phyloP scores from a whole-genome alignment of 176 grass and related monocot genomes.

The Oryza glaberrima region DNA sequence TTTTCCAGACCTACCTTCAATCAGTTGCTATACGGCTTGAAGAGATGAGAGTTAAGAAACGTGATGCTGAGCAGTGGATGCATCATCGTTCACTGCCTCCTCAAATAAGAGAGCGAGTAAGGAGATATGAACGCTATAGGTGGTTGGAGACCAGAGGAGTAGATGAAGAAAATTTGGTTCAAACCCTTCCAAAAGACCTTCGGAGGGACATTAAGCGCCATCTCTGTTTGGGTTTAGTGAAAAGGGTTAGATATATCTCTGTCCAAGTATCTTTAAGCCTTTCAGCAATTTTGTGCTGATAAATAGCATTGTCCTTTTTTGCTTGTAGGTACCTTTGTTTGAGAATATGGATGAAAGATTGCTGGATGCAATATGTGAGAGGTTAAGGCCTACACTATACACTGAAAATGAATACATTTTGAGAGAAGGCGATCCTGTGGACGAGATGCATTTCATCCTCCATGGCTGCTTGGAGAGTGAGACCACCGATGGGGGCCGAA shows the following conservation, averaged over 20 bases:
- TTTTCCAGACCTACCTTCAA: conserved; percentile 84
- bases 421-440: conserved; percentile 95
- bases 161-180: conserved; percentile 95
- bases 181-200: conserved; percentile 93
- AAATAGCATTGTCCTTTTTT: neutral
- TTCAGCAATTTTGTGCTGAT: conserved; percentile 1
- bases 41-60: conserved; percentile 97
- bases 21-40: conserved; percentile 84
- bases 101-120: conserved; percentile 77
- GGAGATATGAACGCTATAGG: conserved; percentile 83
- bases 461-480: conserved; percentile 83
- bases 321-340: conserved; percentile 82
- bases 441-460: conserved; percentile 96
- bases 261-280: neutral
- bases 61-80: conserved; percentile 97
- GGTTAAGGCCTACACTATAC: conserved; percentile 80
- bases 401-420: conserved; percentile 71
- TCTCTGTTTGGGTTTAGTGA: conserved; percentile 92
- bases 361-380: conserved; percentile 87
- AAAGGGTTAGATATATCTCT: conserved; percentile 51
- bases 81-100: conserved; percentile 78
- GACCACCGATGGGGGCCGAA: conserved; percentile 87
- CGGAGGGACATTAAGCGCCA: conserved; percentile 95
- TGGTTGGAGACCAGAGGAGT: conserved; percentile 96
- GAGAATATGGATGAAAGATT: conserved; percentile 84